Conservation (phyloP, 2,329 filamentous ascomycete species). For the Monosporascus ibericus region DNA sequence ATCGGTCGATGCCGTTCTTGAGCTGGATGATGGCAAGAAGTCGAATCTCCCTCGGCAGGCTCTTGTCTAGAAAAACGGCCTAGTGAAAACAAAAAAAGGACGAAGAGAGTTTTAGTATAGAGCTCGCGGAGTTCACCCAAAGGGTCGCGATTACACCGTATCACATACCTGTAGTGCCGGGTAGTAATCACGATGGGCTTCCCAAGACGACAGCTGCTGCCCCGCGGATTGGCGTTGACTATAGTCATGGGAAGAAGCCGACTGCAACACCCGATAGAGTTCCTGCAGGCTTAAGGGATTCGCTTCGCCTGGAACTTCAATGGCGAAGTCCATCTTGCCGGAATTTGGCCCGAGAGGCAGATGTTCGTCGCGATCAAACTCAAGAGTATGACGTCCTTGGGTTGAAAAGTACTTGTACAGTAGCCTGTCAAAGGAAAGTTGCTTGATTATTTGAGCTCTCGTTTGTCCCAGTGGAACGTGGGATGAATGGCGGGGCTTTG, state of each 20-base stretch:
- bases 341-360: background rate
- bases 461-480: background rate
- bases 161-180: slow-evolving; percentile 57
- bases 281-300: slow-evolving; percentile 60
- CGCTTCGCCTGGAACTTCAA: slow-evolving; percentile 79
- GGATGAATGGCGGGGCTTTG: slow-evolving; percentile 1
- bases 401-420: too few relatives aligned
- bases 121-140: background rate
- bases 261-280: slow-evolving; percentile 58
- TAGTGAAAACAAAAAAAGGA: slow-evolving; percentile 29
- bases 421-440: too few relatives aligned
- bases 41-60: slow-evolving; percentile 69
- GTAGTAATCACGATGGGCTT: slow-evolving; percentile 60
- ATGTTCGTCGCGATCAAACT: background rate
- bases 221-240: slow-evolving; percentile 60
- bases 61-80: slow-evolving; percentile 76
- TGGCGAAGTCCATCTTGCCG: slow-evolving; percentile 56
- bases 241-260: slow-evolving; percentile 57
- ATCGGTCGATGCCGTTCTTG: slow-evolving; percentile 93
- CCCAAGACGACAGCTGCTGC: slow-evolving; percentile 68
- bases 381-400: too few relatives aligned
- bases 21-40: slow-evolving; percentile 90
- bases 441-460: too few relatives aligned
- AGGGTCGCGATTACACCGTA: background rate
- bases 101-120: slow-evolving; percentile 3